phyloP scores from a whole-genome alignment of 2,329 filamentous ascomycete genomes.

The Aspergillus intermedius region DNA sequence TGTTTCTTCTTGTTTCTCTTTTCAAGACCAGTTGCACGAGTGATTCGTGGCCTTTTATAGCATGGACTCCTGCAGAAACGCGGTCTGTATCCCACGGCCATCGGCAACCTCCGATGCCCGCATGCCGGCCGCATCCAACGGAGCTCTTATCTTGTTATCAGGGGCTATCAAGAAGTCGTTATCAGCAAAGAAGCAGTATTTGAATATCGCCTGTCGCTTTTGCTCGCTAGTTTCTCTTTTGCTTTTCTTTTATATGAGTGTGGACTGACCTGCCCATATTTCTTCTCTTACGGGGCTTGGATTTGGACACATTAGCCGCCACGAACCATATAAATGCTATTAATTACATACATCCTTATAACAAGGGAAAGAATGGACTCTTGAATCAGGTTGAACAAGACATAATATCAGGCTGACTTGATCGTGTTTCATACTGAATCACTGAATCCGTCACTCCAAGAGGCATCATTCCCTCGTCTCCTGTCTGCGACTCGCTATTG shows the following conservation, averaged over 20 bases:
- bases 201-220: no score
- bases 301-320: no score
- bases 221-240: background rate
- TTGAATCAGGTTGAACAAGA: background rate
- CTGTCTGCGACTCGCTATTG: constrained; percentile 17
- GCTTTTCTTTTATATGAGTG: background rate
- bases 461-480: background rate
- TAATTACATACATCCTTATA: no score
- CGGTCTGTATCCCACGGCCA: constrained; percentile 2
- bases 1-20: no score
- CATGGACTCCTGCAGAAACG: background rate
- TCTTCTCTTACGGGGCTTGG: no score
- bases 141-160: constrained; percentile 24
- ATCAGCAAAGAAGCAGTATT: no score
- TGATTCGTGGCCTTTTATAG: background rate
- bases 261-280: no score
- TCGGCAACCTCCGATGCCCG: constrained; percentile 37
- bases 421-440: background rate
- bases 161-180: background rate
- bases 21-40: background rate
- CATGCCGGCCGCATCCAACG: constrained; percentile 21
- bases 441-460: background rate
- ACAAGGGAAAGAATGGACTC: background rate
- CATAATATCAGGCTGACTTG: background rate
- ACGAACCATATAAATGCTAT: no score